A percentile compares a stretch with the other conserved stretches of the same genome.
Conservation (phyloP, 345 rosid genomes). For the Excoecaria cochinchinensis region DNA sequence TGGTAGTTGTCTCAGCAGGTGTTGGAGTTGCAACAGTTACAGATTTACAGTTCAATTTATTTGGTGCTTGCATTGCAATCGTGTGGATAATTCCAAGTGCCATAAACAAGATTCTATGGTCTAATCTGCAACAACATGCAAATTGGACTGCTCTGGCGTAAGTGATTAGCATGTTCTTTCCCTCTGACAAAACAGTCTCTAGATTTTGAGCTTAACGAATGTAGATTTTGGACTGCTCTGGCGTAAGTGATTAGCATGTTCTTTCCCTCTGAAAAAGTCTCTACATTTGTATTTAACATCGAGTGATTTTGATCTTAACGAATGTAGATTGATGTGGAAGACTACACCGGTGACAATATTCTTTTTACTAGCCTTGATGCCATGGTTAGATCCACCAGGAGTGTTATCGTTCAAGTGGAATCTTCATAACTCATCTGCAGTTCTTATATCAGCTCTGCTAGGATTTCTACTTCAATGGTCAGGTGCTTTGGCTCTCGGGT, state of each 20-base stretch:
- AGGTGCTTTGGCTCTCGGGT: slow-evolving; percentile 97
- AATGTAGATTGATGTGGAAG: slow-evolving; percentile 93
- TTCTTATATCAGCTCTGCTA: slow-evolving; percentile 72
- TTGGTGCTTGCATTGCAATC: slow-evolving; percentile 77
- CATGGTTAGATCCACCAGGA: slow-evolving; percentile 97
- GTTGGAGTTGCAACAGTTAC: slow-evolving; percentile 89
- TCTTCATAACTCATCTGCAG: slow-evolving; percentile 55
- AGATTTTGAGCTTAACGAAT: neutral
- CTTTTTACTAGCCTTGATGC: slow-evolving; percentile 80
- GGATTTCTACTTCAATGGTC: slow-evolving; percentile 98
- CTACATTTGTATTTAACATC: neutral
- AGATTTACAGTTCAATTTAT: slow-evolving; percentile 75
- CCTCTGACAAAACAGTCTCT: neutral
- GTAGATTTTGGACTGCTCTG: slow-evolving; percentile 91
- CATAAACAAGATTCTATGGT: slow-evolving; percentile 87
- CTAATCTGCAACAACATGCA: slow-evolving; percentile 79
- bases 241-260: slow-evolving; percentile 46
- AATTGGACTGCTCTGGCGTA: slow-evolving; percentile 97
- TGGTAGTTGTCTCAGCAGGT: slow-evolving; percentile 70
- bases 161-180: slow-evolving; percentile 15
- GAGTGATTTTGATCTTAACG: neutral
- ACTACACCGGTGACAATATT: slow-evolving; percentile 83
- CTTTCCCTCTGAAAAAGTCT: neutral
- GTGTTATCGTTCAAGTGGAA: slow-evolving; percentile 74
- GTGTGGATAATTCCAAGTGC: slow-evolving; percentile 94